Evolutionary conservation across 2,329 filamentous ascomycete species (phyloP).

Genomic region (Aspergillus pseudotamarii): DNA sequence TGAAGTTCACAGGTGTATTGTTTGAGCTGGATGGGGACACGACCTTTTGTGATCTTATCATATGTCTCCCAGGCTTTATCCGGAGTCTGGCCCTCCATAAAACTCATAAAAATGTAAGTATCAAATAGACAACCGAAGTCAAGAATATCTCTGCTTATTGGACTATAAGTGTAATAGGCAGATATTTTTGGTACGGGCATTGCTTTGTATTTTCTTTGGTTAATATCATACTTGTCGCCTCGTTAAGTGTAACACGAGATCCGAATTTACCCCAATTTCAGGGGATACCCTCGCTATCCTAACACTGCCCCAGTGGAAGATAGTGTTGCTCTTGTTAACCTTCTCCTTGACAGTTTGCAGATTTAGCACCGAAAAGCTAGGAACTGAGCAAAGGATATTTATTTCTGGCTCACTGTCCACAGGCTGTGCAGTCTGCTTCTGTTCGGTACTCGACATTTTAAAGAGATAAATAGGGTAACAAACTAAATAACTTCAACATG

Average conservation of each 20-base stretch:
- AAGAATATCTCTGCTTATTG: conserved; percentile 16
- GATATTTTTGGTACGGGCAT: conserved; percentile 20
- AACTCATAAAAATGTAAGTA: conserved; percentile 26
- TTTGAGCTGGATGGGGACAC: conserved; percentile 14
- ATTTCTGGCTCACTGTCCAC: background rate
- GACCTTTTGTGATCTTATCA: conserved; percentile 7
- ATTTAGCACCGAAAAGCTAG: background rate
- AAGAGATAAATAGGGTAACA: no score
- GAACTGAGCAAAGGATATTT: background rate
- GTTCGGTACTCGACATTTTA: background rate
- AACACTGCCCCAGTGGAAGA: conserved; percentile 17
- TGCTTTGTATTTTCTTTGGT: conserved; percentile 18
- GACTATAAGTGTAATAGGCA: conserved; percentile 20
- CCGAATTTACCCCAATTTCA: conserved; percentile 23
- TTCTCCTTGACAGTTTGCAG: background rate
- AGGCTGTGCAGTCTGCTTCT: background rate
- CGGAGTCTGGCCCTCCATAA: conserved; percentile 17
- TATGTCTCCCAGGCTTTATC: conserved; percentile 18
- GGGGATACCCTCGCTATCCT: conserved; percentile 22
- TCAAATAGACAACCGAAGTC: conserved; percentile 21
- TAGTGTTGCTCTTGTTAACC: conserved; percentile 6
- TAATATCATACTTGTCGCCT: conserved; percentile 23
- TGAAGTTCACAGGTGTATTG: conserved; percentile 17
- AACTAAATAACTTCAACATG: no score
- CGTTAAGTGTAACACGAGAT: conserved; percentile 15